Percentiles rank a stretch among this genome's conserved stretches.
Conservation (phyloP, 345 rosid species). For the Gossypium longicalyx region DNA sequence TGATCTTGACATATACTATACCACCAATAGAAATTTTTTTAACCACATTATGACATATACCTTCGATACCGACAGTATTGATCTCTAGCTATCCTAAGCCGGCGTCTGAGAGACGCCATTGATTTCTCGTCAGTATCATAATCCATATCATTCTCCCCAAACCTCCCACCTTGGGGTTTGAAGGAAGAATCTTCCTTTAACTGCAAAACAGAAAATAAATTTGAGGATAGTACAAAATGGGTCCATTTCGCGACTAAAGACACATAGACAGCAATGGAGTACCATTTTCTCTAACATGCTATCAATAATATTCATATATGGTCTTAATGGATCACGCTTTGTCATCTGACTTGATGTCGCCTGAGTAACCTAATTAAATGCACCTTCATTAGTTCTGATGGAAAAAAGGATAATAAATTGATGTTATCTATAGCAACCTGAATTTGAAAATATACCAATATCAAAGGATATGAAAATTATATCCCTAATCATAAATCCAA, state of each 20-base stretch:
- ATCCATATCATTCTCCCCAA: constrained; percentile 89
- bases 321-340: constrained; percentile 75
- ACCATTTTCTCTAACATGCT: constrained; percentile 62
- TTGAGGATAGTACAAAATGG: not conserved
- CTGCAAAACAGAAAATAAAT: constrained; percentile 29
- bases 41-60: constrained; percentile 32
- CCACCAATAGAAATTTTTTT: not conserved
- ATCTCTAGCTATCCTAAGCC: constrained; percentile 72
- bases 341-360: constrained; percentile 85
- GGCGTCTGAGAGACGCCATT: constrained; percentile 76
- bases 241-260: constrained; percentile 1
- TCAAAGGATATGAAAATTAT: constrained; percentile 4
- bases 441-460: constrained; percentile 3
- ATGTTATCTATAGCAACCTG: not conserved
- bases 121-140: constrained; percentile 81
- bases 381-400: constrained; percentile 2
- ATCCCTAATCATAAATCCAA: not conserved
- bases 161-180: constrained; percentile 78
- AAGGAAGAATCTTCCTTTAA: constrained; percentile 63
- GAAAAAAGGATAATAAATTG: not conserved
- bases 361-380: constrained; percentile 56
- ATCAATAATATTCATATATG: constrained; percentile 70
- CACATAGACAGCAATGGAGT: constrained; percentile 3
- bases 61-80: constrained; percentile 66
- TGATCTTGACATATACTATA: not conserved